Base-by-base conservation (phyloP, 176 grass and related monocot genomes). In the Bromus sterilis region DNA sequence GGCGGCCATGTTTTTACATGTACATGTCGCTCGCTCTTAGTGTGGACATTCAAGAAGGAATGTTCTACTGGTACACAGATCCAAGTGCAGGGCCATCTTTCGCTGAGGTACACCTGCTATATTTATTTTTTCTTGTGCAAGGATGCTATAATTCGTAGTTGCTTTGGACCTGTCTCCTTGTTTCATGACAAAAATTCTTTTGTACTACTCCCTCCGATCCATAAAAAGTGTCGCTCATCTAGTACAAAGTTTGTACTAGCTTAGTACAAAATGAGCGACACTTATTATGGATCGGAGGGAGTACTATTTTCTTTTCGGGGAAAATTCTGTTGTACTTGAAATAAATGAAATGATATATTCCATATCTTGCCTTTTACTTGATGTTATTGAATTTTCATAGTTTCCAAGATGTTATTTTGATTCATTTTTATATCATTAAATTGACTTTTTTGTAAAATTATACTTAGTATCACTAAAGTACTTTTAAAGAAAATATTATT, bases 61-160 rank as follows among this genome's bases (percentile, higher is more conserved):
- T 97, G 91, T 97, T 97, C 65, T 97, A 86, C 76, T 97, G 94
- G 94, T 97, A 94, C 82, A 94, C 94, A 23, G 87, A 97, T 76
- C 67, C 18, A 70, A 89, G 58, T 41, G 41, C 89, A 65, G 94
- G 94, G 4, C 82, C 84, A 87, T 93, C 91, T 63, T 97, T 97
- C 72, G 81, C 89, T 20, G 88, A 97, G 91, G 94, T 97, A 86
- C 23, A 61, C 65, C 9, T 24, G 2, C 48, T 64, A 48, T 79
- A 66, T 7, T 70, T 26, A 29, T 33, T 29, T 76, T 30, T 33
- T 29, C 71, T 30, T 55, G 75, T 36, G 43, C 34, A 63, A 74
- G n/a, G n/a, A n/a, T 77, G 32, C 7, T 21, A 71, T 77, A 26
- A 36, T 59, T 21, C 32, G 11, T 30, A 4, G 2, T 71, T 77